Conservation (phyloP, 148 eudicot species). For the Fallopia convolvulus region DNA sequence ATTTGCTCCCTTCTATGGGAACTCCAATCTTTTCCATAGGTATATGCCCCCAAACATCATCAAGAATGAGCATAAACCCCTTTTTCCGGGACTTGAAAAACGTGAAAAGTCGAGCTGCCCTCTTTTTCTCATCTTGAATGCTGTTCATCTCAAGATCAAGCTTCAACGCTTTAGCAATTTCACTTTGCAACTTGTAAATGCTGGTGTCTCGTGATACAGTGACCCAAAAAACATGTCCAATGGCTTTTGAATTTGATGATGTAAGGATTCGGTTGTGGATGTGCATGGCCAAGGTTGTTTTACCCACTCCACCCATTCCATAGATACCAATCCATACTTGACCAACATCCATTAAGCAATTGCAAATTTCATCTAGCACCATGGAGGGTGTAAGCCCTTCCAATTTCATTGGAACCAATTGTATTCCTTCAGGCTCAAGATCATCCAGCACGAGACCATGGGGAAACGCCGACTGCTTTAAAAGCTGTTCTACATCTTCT, state of each 20-base stretch:
- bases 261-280: neutral
- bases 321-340: neutral
- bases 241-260: neutral
- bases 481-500: neutral
- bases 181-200: neutral
- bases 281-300: neutral
- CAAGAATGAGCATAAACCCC: neutral
- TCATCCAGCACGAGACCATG: neutral
- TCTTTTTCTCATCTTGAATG: neutral
- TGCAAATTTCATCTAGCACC: constrained; percentile 4
- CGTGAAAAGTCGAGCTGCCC: neutral
- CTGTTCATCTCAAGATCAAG: neutral
- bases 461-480: neutral
- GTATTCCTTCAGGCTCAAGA: constrained; percentile 1
- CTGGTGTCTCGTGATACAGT: constrained; percentile 6
- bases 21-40: neutral
- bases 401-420: neutral
- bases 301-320: neutral
- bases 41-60: constrained; percentile 8
- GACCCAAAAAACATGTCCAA: neutral
- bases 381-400: neutral
- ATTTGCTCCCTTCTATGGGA: neutral
- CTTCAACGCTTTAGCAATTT: neutral
- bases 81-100: neutral
- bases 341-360: constrained; percentile 10